These are phyloP conservation scores for Coemansia sp. DNA, from an alignment of 192 early-diverging fungal genomes.

Conservation along the genomic window DNA sequence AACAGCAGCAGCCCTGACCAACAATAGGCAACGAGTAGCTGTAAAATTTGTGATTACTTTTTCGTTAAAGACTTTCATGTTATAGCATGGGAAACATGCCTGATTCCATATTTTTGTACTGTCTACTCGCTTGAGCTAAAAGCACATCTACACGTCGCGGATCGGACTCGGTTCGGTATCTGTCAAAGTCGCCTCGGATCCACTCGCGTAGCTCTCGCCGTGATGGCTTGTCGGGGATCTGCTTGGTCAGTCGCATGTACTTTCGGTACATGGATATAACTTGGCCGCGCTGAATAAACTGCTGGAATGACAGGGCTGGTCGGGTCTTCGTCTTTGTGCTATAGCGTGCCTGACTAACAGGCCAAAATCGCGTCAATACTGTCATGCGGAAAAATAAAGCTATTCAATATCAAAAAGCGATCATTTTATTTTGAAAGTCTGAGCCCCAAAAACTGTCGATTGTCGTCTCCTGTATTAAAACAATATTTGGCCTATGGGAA, in stretches of 20 bases:
- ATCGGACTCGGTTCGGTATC: slow-evolving; percentile 33
- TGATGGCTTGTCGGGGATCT: slow-evolving; percentile 29
- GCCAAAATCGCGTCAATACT: not conserved
- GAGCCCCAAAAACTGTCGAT: not conserved
- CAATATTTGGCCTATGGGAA: not conserved
- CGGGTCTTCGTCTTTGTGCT: not conserved
- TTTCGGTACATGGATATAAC: slow-evolving; percentile 49
- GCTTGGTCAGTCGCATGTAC: slow-evolving; percentile 51
- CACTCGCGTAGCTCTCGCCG: slow-evolving; percentile 42
- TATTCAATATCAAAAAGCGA: not conserved
- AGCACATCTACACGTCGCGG: slow-evolving; percentile 39
- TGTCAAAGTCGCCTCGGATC: slow-evolving; percentile 48
- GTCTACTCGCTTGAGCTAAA: slow-evolving; percentile 44
- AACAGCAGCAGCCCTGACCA: not conserved
- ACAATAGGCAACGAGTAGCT: not conserved
- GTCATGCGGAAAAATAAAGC: not conserved
- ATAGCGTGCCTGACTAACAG: not conserved
- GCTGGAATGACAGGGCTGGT: slow-evolving; percentile 32
- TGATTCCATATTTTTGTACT: slow-evolving; percentile 52
- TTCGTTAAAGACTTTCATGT: slow-evolving; percentile 3
- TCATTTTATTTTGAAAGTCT: not conserved
- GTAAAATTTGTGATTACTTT: not conserved
- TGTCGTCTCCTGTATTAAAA: not conserved
- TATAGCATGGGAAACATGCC: slow-evolving; percentile 38
- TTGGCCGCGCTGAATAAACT: slow-evolving; percentile 53